phyloP scores from a whole-genome alignment of 1,284 basidiomycete genomes.

The Boletellus dicymbophilus region DNA sequence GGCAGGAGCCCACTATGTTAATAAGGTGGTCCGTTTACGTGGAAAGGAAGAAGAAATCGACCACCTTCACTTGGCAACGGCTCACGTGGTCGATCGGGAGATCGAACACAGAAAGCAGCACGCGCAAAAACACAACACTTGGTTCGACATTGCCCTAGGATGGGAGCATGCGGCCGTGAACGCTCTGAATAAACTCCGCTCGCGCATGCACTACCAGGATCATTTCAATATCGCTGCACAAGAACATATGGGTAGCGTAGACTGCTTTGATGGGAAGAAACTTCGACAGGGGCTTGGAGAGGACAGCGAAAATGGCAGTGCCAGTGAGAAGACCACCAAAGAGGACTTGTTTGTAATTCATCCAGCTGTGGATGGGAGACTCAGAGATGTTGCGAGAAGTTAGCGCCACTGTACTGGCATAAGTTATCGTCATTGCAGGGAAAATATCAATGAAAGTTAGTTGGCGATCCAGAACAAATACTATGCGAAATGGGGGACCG shows the following conservation, averaged over 20 bases:
- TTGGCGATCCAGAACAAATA: too few relatives aligned
- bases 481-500: too few relatives aligned
- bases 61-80: constrained; percentile 45
- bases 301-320: constrained; percentile 21
- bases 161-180: constrained; percentile 52
- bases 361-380: constrained; percentile 71
- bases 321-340: constrained; percentile 34
- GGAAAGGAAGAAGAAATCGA: constrained; percentile 22
- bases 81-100: constrained; percentile 44
- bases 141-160: constrained; percentile 35
- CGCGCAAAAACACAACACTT: constrained; percentile 8
- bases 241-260: constrained; percentile 80
- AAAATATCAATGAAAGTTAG: too few relatives aligned
- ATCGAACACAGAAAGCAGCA: constrained; percentile 31
- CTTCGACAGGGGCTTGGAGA: constrained; percentile 37
- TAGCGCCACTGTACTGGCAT: too few relatives aligned
- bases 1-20: constrained; percentile 68
- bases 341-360: constrained; percentile 66
- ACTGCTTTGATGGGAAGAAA: constrained; percentile 66
- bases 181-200: constrained; percentile 50
- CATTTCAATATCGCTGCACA: constrained; percentile 59
- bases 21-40: constrained; percentile 51
- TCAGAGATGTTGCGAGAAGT: constrained; percentile 73
- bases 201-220: constrained; percentile 56
- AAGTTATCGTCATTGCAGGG: too few relatives aligned